Evolutionary conservation across 352 stramenopile species (phyloP), one percentile per base, ranked within the genome.

Genomic region (Phytophthora ohioensis): DNA sequence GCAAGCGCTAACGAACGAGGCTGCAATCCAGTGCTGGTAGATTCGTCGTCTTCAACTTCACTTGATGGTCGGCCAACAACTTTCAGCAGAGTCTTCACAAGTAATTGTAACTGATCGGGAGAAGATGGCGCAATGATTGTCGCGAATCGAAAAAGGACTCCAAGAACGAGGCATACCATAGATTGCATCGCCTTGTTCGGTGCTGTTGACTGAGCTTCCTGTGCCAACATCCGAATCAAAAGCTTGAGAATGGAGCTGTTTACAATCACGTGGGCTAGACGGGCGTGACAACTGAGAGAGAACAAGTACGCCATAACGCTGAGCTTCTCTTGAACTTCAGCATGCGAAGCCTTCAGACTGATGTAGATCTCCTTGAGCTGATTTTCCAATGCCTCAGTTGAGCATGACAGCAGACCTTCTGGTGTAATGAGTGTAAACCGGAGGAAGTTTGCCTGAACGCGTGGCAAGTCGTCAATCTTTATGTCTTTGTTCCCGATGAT

Each of bases 341-440:
- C 54, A 38, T 67, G 56, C 2, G 54, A 62, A 47, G 59, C 64
- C 59, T 91, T 93, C 5, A 96, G 69, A 47, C 73, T 81, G 48
- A 90, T 57, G 58, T 94, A 95, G 15, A 94, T 82, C 27, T 90
- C 82, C 48, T 92, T 93, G 38, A 94, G 62, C 8, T 96, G 84
- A 13, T 69, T 78, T 64, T 96, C 84, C 34, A 96, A 57, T 15
- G 71, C 64, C 43, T 91, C 82, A 3, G 79, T 83, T 7, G 69
- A 47, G 12, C 71, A 85, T 9, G 75, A 71, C 9, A 92, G 57
- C 3, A 94, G 38, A 11, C 73, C 36, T 52, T 87, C 72, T 4
- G 84, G 62, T 30, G 76, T 60, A 35, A 82, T 67, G 0, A 64
- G 39, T 8, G 78, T 41, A 70, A 93, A 91, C 0, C 67, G 65